These are phyloP conservation scores for Vigna angularis DNA, from an alignment of 306 rosid species.

Conservation along the genomic window DNA sequence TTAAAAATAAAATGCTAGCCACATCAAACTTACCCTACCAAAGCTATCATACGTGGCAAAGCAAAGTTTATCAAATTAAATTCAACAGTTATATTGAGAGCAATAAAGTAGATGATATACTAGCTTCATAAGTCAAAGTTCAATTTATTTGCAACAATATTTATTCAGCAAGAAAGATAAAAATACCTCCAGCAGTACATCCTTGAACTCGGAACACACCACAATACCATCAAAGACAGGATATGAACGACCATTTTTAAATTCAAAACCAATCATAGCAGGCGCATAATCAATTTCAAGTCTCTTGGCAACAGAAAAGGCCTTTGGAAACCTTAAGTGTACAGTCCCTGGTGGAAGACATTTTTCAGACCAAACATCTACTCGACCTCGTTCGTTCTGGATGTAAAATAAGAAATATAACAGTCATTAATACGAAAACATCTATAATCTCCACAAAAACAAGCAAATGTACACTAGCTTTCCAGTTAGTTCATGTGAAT, in stretches of 20 bases:
- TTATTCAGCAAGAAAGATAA: constrained; percentile 14
- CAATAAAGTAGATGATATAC: constrained; percentile 22
- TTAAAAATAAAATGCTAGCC: constrained; percentile 17
- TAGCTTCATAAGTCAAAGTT: constrained; percentile 29
- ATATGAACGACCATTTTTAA: constrained; percentile 78
- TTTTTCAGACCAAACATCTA: constrained; percentile 98
- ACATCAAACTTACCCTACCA: constrained; percentile 18
- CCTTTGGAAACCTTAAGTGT: constrained; percentile 80
- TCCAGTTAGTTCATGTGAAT: constrained; percentile 30
- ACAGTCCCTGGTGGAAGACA: constrained; percentile 97
- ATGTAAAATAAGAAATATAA: constrained; percentile 42
- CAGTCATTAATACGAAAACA: constrained; percentile 43
- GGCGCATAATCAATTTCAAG: constrained; percentile 93
- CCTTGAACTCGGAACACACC: constrained; percentile 90
- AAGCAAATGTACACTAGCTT: constrained; percentile 9
- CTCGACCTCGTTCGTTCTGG: constrained; percentile 89
- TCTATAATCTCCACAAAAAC: constrained; percentile 24
- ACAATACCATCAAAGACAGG: constrained; percentile 94
- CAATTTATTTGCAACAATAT: not conserved
- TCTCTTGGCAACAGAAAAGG: constrained; percentile 77
- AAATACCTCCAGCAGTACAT: constrained; percentile 80
- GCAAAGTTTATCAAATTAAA: constrained; percentile 7
- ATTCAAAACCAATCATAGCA: constrained; percentile 97
- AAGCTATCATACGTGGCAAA: not conserved
- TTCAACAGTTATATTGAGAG: constrained; percentile 12